Evolutionary conservation across 129 eudicot genomes (phyloP).

Genomic region (Flaveria brownii): DNA sequence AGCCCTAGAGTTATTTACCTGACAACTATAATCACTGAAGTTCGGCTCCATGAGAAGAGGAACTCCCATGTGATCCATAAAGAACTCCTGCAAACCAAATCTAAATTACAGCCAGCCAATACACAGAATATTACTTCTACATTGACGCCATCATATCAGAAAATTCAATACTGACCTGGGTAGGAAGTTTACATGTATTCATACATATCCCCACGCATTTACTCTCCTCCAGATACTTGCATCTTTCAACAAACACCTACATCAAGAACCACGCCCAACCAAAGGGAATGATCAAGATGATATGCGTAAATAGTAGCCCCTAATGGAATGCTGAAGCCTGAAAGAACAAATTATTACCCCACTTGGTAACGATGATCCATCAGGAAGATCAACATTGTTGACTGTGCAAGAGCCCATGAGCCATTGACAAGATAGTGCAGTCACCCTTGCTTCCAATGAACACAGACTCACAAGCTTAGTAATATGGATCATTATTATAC

Average conservation of each 20-base stretch:
- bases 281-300: constrained; percentile 14
- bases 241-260: constrained; percentile 89
- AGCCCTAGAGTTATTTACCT: constrained; percentile 41
- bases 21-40: constrained; percentile 87
- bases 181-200: constrained; percentile 93
- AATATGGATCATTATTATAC: not conserved
- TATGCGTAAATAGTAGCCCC: constrained; percentile 8
- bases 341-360: constrained; percentile 55
- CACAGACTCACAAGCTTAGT: constrained; percentile 33
- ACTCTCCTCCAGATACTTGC: constrained; percentile 96
- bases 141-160: not conserved
- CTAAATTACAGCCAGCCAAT: not conserved
- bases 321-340: not conserved
- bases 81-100: constrained; percentile 50
- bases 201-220: constrained; percentile 93
- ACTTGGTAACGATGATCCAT: constrained; percentile 71
- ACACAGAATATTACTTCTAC: not conserved
- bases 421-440: constrained; percentile 91
- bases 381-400: constrained; percentile 65
- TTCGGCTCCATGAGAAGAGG: constrained; percentile 95
- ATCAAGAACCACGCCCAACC: constrained; percentile 14
- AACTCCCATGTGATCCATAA: constrained; percentile 89
- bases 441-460: constrained; percentile 80
- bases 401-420: constrained; percentile 88
- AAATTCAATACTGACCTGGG: constrained; percentile 57